Conservation (phyloP, 257 asterid genomes). For the Capsicum chinense region DNA sequence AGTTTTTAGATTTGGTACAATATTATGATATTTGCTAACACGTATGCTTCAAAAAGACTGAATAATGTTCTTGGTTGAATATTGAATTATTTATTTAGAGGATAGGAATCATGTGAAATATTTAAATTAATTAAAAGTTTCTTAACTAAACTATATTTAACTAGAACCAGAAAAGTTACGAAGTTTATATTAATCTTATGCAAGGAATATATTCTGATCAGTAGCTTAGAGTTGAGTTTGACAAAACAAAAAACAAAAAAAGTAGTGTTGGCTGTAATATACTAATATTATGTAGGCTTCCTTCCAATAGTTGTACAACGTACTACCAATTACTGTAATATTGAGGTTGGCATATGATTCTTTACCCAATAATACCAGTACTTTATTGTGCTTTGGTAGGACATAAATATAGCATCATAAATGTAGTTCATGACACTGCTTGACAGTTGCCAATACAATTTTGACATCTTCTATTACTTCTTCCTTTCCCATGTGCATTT, state of each 20-base stretch:
- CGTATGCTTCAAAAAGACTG: too few species aligned
- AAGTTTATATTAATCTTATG: background rate
- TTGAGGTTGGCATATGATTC: constrained; percentile 4
- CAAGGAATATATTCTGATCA: background rate
- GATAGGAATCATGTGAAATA: too few species aligned
- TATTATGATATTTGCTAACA: too few species aligned
- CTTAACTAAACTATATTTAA: background rate
- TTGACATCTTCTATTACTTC: constrained; percentile 2
- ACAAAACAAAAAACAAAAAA: background rate
- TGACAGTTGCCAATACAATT: constrained; percentile 26
- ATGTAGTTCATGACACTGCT: constrained; percentile 6
- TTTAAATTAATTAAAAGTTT: background rate
- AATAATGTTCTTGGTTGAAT: too few species aligned
- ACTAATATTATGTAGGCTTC: background rate
- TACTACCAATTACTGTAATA: background rate
- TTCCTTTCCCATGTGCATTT: constrained; percentile 28
- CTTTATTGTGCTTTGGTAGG: background rate
- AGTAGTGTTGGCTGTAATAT: background rate
- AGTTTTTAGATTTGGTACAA: too few species aligned
- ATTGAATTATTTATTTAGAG: too few species aligned
- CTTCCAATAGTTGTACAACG: background rate
- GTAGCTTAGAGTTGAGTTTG: background rate
- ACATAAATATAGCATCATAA: background rate
- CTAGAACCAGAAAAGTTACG: background rate
- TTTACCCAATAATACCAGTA: background rate